A percentile compares a stretch with the other conserved stretches of the same genome.
Conservation (phyloP, 257 asterid genomes). For the Jacaranda mimosifolia region DNA sequence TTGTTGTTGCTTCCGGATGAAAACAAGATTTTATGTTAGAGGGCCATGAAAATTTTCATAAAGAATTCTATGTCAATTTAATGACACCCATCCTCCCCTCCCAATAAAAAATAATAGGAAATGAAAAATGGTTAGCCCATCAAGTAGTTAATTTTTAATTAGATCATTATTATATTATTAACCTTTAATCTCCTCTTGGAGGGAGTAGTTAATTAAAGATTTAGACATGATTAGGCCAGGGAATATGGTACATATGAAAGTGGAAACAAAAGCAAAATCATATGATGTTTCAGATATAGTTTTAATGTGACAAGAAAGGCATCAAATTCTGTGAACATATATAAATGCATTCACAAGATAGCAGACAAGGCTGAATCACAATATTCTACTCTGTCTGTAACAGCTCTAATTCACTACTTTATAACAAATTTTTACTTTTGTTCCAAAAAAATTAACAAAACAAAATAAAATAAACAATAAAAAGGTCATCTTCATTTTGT, state of each 20-base stretch:
- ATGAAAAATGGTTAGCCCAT: not conserved
- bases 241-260: conserved; percentile 3
- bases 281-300: not conserved
- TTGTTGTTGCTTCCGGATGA: not conserved
- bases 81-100: too few relatives aligned
- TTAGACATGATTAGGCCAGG: conserved; percentile 11
- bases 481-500: too few relatives aligned
- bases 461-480: too few relatives aligned
- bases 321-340: conserved; percentile 14
- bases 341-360: not conserved
- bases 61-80: not conserved
- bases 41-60: not conserved
- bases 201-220: not conserved
- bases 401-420: not conserved
- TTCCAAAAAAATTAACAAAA: too few relatives aligned
- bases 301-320: conserved; percentile 15
- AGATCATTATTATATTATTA: not conserved
- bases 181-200: conserved; percentile 10
- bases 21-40: not conserved
- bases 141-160: not conserved
- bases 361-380: not conserved
- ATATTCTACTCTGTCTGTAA: not conserved
- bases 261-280: conserved; percentile 15
- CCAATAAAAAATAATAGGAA: too few relatives aligned
- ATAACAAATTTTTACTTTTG: not conserved